A percentile compares a stretch with the other conserved stretches of the same genome.
Evolutionary conservation across 164 flowering plant species (phyloP).

Genomic region (Litsea cubeba): DNA sequence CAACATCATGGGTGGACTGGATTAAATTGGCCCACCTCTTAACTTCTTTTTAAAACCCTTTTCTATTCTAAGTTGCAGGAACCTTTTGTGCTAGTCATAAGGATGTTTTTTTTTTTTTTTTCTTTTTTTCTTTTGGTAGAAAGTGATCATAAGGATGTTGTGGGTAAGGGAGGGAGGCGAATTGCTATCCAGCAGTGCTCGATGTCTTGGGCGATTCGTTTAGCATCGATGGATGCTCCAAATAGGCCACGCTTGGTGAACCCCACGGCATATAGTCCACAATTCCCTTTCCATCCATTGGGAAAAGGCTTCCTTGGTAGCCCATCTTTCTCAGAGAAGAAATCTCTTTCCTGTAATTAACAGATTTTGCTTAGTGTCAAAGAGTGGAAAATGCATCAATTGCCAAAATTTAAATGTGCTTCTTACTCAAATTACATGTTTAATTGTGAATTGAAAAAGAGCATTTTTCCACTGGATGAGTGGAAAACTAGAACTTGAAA

Average conservation of each 20-base stretch:
- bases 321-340: conserved; percentile 71
- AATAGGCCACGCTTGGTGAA: conserved; percentile 77
- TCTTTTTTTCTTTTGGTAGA: too few relatives aligned
- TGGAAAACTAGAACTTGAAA: too few relatives aligned
- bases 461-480: too few relatives aligned
- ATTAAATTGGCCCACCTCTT: not conserved
- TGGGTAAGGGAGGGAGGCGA: conserved; percentile 13
- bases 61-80: not conserved
- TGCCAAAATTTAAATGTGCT: not conserved
- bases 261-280: conserved; percentile 74
- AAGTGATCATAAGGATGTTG: not conserved
- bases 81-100: too few relatives aligned
- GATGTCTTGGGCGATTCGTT: conserved; percentile 55
- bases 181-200: conserved; percentile 33
- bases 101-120: too few relatives aligned
- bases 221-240: conserved; percentile 75
- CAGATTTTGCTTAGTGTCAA: not conserved
- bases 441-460: too few relatives aligned
- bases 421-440: too few relatives aligned
- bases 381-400: not conserved
- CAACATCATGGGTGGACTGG: not conserved
- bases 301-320: conserved; percentile 66
- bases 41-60: not conserved
- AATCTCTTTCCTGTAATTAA: conserved; percentile 42
- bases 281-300: conserved; percentile 76